Evolutionary conservation across 495 filamentous ascomycete species (phyloP).

Genomic region (Haplographium delicatum): DNA sequence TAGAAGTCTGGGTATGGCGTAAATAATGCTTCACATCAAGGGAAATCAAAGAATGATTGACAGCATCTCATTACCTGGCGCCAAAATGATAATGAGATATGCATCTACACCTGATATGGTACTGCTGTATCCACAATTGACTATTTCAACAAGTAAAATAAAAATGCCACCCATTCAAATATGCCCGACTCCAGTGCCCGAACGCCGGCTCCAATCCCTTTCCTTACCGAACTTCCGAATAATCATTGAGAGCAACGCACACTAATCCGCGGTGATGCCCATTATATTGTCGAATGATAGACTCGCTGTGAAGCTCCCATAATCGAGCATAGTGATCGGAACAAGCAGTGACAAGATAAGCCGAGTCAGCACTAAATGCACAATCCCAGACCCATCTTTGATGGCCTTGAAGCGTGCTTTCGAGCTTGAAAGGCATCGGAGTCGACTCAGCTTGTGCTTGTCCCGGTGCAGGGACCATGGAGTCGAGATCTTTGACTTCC

Average conservation of each 20-base stretch:
- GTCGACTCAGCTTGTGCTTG: not conserved
- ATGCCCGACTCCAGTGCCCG: too few relatives aligned
- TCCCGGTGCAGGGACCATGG: slow-evolving; percentile 20
- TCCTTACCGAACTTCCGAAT: slow-evolving; percentile 66
- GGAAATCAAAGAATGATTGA: too few relatives aligned
- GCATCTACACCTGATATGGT: too few relatives aligned
- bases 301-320: slow-evolving; percentile 82
- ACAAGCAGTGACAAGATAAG: slow-evolving; percentile 96
- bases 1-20: too few relatives aligned
- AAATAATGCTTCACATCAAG: too few relatives aligned
- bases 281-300: slow-evolving; percentile 95
- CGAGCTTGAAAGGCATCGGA: slow-evolving; percentile 60
- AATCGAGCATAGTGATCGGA: slow-evolving; percentile 95
- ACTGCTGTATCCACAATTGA: too few relatives aligned
- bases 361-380: slow-evolving; percentile 93
- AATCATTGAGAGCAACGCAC: slow-evolving; percentile 96
- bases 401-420: slow-evolving; percentile 87
- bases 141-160: too few relatives aligned
- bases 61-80: too few relatives aligned
- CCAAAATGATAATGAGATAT: too few relatives aligned
- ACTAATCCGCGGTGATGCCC: slow-evolving; percentile 94
- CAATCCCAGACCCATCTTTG: slow-evolving; percentile 99
- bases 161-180: too few relatives aligned
- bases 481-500: slow-evolving; percentile 63
- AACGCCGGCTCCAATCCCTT: too few relatives aligned